Evolutionary conservation across 768 basidiomycete species (phyloP).

Genomic region (Sistotremastrum suecicum): DNA sequence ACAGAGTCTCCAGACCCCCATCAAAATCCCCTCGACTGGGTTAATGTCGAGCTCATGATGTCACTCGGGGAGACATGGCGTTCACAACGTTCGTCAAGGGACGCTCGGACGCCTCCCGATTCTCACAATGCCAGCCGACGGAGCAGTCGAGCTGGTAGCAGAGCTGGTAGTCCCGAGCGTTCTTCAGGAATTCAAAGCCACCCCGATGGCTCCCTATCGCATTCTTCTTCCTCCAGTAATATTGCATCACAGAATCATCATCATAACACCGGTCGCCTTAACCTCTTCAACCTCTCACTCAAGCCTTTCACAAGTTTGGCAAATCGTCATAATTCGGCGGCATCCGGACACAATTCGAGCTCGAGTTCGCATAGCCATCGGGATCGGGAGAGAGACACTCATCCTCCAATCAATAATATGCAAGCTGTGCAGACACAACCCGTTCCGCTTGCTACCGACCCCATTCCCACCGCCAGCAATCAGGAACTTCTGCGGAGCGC

Average conservation of each 20-base stretch:
- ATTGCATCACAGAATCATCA: too few relatives aligned
- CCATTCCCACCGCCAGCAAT: slow-evolving; percentile 13
- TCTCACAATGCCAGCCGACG: slow-evolving; percentile 16
- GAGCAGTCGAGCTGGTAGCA: slow-evolving; percentile 14
- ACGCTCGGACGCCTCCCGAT: slow-evolving; percentile 13
- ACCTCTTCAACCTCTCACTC: slow-evolving; percentile 43
- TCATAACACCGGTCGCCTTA: slow-evolving; percentile 2
- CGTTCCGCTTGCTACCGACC: slow-evolving; percentile 5
- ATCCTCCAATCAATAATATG: slow-evolving; percentile 4
- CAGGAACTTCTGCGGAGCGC: slow-evolving; percentile 39
- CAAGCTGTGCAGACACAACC: slow-evolving; percentile 6
- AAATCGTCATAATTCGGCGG: slow-evolving; percentile 9
- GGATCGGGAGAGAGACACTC: slow-evolving; percentile 8
- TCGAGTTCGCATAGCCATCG: slow-evolving; percentile 21
- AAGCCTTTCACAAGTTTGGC: slow-evolving; percentile 43
- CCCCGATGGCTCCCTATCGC: background rate
- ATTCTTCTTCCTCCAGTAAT: slow-evolving; percentile 6
- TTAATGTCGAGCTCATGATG: slow-evolving; percentile 73
- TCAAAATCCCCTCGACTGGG: slow-evolving; percentile 46
- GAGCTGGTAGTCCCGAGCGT: slow-evolving; percentile 43
- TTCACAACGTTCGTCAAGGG: slow-evolving; percentile 5
- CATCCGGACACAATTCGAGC: slow-evolving; percentile 27
- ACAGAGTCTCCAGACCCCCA: slow-evolving; percentile 9
- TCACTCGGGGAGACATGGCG: slow-evolving; percentile 25
- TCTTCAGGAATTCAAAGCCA: background rate